Evolutionary conservation across 208 protist genomes (phyloP).

Genomic region (Naegleria gruberi): DNA sequence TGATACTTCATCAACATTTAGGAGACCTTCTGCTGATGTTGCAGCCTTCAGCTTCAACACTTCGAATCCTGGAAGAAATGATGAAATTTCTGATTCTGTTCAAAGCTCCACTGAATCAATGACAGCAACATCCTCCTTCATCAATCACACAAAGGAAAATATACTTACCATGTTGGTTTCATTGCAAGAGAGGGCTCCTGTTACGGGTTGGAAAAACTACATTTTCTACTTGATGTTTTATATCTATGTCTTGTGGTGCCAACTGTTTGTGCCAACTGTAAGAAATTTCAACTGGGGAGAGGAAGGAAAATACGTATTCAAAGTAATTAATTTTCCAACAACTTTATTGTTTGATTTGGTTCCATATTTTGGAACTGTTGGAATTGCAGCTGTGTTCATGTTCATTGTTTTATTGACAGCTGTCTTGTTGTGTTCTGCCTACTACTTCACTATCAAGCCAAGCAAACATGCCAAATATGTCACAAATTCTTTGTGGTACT

Average conservation of each 20-base stretch:
- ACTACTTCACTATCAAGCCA: neutral
- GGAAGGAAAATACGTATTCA: neutral
- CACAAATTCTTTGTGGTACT: neutral
- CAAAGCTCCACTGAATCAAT: no score
- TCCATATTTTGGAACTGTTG: neutral
- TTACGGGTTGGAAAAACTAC: neutral
- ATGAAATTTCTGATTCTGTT: no score
- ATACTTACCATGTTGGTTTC: neutral
- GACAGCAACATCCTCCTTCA: no score
- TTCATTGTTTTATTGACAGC: neutral
- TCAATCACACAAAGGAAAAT: no score
- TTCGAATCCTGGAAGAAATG: no score
- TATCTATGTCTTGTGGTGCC: neutral
- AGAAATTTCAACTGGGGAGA: neutral
- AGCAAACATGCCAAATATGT: neutral
- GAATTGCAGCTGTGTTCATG: neutral
- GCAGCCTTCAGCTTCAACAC: no score
- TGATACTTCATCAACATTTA: no score
- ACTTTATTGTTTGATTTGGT: neutral
- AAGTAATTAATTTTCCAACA: neutral
- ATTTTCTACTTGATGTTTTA: neutral
- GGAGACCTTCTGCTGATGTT: no score
- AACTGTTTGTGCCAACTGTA: neutral
- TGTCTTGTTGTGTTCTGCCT: neutral
- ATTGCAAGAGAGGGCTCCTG: neutral